These are phyloP conservation scores for Clarkia xantiana DNA, from an alignment of 345 rosid species.

Conservation along the genomic window DNA sequence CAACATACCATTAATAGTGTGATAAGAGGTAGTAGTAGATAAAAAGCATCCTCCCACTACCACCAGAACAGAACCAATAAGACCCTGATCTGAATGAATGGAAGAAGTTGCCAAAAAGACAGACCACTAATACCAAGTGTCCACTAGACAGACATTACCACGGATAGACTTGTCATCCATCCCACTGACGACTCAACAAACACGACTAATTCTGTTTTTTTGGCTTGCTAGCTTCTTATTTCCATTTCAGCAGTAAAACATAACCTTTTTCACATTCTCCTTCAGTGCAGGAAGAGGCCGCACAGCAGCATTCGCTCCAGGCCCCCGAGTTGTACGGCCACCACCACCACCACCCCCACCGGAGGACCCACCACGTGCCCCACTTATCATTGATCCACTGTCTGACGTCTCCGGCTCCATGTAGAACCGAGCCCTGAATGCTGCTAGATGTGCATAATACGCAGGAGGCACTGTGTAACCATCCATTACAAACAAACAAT, in stretches of 20 bases:
- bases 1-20: too few relatives aligned
- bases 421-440: constrained; percentile 92
- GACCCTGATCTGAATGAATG: too few relatives aligned
- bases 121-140: too few relatives aligned
- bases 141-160: too few relatives aligned
- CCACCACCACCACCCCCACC: constrained; percentile 28
- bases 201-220: too few relatives aligned
- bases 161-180: too few relatives aligned
- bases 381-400: constrained; percentile 88
- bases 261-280: constrained; percentile 87
- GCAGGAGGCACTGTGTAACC: constrained; percentile 78
- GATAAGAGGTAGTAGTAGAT: too few relatives aligned
- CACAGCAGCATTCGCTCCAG: constrained; percentile 53
- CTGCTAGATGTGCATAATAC: constrained; percentile 94
- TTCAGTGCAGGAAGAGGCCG: constrained; percentile 81
- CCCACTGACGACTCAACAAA: too few relatives aligned
- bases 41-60: too few relatives aligned
- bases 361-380: constrained; percentile 40
- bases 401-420: constrained; percentile 98
- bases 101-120: too few relatives aligned
- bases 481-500: neutral
- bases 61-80: too few relatives aligned
- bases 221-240: too few relatives aligned
- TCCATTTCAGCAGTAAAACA: constrained; percentile 64
- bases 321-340: constrained; percentile 37